These are phyloP conservation scores for Iberis pinnata DNA, from an alignment of 345 rosid genomes.

Conservation along the genomic window DNA sequence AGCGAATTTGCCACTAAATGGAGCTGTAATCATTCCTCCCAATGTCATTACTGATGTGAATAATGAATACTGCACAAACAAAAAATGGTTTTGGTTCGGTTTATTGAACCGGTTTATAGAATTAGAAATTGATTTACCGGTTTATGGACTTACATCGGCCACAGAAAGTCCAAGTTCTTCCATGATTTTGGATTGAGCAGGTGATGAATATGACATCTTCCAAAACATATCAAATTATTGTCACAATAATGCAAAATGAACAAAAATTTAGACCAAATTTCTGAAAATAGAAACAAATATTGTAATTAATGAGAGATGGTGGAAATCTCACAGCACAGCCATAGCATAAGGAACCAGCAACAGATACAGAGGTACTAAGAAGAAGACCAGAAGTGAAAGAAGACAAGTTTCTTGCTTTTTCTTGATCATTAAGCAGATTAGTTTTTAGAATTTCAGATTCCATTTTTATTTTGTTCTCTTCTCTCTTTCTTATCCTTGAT, in stretches of 20 bases:
- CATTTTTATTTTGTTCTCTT: no score
- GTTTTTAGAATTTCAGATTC: slow-evolving; percentile 13
- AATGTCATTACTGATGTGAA: slow-evolving; percentile 32
- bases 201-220: slow-evolving; percentile 57
- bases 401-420: slow-evolving; percentile 13
- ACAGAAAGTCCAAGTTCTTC: slow-evolving; percentile 57
- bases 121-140: no score
- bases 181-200: slow-evolving; percentile 53
- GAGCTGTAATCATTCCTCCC: slow-evolving; percentile 32
- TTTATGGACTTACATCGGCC: slow-evolving; percentile 41
- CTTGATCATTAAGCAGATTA: background rate
- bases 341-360: slow-evolving; percentile 41
- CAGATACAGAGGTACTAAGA: slow-evolving; percentile 46
- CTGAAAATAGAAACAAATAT: background rate
- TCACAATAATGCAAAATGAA: background rate
- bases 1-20: slow-evolving; percentile 27
- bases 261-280: background rate
- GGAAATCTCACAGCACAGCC: slow-evolving; percentile 49
- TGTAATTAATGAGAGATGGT: background rate
- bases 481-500: background rate
- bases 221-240: background rate
- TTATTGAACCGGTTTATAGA: background rate
- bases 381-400: slow-evolving; percentile 26
- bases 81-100: background rate
- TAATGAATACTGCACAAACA: slow-evolving; percentile 23